phyloP scores from a whole-genome alignment of 1,284 basidiomycete genomes.

The Sanghuangporus sanghuang region DNA sequence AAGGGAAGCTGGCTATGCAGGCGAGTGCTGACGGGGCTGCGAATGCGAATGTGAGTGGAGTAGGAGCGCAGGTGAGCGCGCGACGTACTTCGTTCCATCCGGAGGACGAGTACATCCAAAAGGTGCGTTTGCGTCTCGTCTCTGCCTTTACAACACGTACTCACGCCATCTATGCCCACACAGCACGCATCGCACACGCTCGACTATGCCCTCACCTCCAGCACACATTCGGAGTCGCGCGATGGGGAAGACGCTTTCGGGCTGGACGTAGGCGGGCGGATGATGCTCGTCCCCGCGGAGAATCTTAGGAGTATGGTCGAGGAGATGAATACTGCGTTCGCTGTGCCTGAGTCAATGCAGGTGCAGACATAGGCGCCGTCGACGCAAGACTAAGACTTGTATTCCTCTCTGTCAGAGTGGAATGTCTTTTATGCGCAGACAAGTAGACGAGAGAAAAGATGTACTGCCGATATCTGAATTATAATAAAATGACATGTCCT shows the following conservation, averaged over 20 bases:
- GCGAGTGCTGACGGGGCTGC: constrained; percentile 32
- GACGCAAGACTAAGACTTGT: no score
- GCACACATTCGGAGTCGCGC: constrained; percentile 44
- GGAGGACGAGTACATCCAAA: constrained; percentile 74
- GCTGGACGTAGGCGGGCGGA: constrained; percentile 69
- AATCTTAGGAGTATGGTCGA: constrained; percentile 37
- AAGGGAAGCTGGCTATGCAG: constrained; percentile 23
- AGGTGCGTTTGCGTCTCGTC: constrained; percentile 39
- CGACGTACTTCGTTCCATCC: constrained; percentile 73
- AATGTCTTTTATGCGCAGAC: no score
- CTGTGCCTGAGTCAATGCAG: constrained; percentile 10
- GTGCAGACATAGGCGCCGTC: no score
- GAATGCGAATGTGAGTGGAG: not conserved
- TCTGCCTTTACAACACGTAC: not conserved
- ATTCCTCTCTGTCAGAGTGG: no score
- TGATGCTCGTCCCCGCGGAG: constrained; percentile 63
- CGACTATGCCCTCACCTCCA: constrained; percentile 59
- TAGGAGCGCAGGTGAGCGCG: constrained; percentile 1
- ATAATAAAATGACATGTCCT: no score
- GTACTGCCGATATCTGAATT: no score
- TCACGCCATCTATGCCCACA: not conserved
- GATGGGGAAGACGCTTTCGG: constrained; percentile 70
- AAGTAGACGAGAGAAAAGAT: no score
- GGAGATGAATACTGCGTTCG: constrained; percentile 34
- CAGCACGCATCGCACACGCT: constrained; percentile 58